These are phyloP conservation scores for Nicotiana tomentosiformis DNA, from an alignment of 257 asterid species.

Conservation along the genomic window DNA sequence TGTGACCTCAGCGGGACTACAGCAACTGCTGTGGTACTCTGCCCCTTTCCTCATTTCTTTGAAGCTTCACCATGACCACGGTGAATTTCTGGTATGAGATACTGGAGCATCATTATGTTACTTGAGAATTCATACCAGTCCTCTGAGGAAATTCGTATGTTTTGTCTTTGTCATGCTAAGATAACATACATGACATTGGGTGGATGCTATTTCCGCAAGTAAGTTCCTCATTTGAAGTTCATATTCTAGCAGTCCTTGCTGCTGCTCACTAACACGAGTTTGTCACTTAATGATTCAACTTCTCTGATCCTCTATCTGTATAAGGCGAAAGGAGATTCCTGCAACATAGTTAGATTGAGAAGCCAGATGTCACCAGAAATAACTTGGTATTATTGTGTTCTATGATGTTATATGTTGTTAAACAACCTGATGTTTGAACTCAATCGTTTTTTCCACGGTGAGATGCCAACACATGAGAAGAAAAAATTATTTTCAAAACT, in stretches of 20 bases:
- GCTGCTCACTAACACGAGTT: background rate
- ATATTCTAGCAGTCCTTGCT: background rate
- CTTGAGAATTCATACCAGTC: too few species aligned
- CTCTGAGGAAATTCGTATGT: too few species aligned
- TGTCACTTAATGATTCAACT: background rate
- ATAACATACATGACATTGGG: background rate
- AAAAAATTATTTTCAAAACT: conserved; percentile 9
- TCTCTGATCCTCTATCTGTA: background rate
- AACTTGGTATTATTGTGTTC: background rate
- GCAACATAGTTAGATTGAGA: background rate
- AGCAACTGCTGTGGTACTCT: too few species aligned
- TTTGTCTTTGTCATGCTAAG: too few species aligned
- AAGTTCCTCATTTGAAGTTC: background rate
- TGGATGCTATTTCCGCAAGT: background rate
- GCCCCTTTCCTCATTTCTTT: too few species aligned
- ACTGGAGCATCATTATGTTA: too few species aligned
- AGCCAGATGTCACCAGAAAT: background rate
- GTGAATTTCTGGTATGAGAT: too few species aligned
- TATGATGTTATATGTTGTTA: background rate
- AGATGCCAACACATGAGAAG: background rate
- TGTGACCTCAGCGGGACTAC: too few species aligned
- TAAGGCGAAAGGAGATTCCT: background rate
- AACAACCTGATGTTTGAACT: background rate
- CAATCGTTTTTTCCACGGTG: background rate
- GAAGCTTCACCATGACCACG: too few species aligned